Evolutionary conservation across 305 asterid species (phyloP), one percentile per base, ranked within the genome.

Genomic region (Vinca major): DNA sequence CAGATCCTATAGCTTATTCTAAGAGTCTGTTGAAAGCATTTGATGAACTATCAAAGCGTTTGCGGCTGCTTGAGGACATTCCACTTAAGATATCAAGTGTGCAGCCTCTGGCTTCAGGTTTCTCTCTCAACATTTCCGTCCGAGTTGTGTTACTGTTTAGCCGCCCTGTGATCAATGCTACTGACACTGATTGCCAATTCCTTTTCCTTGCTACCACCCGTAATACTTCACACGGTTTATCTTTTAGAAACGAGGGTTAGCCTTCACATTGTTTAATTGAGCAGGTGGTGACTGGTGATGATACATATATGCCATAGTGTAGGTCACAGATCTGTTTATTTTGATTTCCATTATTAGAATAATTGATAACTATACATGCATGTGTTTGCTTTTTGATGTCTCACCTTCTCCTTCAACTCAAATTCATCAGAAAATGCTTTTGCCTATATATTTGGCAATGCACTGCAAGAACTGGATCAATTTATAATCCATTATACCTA

Each of bases 31-130:
- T 93, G 75, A 83, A 84, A 77, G 96, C 96, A 69, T 88, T 73
- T 74, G 96, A 91, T 73, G 89, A 83, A 72, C 83, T 93, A 70
- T 88, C 99, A 71, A 89, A 91, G 85, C 87, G 85, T 71, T 80
- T 93, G 82, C 89, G 95, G 52, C 85, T 77, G 81, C 94, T 93
- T 36, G 84, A 80, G 66, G 96, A 86, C 82, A 86, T 93, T 74
- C 99, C 99, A 61, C 78, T 93, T 61, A 88, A 36, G 84, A 78
- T 93, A 77, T 91, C 97, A 75, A 89, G 96, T 57, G 97, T 93
- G 81, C 99, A 89, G 82, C 91, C 96, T 77, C 79, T 91, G 74
- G 89, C 86, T 78, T 78, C 99, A 88, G 97, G 99, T 93, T 78
- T 58, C 48, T 0, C 3, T 60, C 8, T 16, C 26, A 14, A 49